Conservation (phyloP, 2,329 filamentous ascomycete species). For the Penicillium sp. region DNA sequence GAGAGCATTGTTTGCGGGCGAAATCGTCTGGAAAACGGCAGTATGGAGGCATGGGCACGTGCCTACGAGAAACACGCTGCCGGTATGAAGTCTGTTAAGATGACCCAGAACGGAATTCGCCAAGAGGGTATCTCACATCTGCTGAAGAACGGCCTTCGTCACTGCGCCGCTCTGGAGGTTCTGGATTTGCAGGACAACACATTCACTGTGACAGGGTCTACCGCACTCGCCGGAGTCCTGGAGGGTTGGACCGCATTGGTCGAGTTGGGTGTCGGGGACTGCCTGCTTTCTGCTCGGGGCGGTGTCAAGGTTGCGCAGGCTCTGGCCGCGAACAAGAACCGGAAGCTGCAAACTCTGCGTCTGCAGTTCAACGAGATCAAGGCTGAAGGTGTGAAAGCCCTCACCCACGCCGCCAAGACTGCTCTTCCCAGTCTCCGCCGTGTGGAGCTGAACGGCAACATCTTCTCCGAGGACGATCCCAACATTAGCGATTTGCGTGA, state of each 20-base stretch:
- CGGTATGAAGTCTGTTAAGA: conserved; percentile 79
- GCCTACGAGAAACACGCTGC: conserved; percentile 72
- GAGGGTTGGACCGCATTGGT: conserved; percentile 66
- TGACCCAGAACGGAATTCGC: conserved; percentile 97
- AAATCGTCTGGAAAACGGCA: conserved; percentile 91
- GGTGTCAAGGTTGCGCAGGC: conserved; percentile 66
- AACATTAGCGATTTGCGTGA: conserved; percentile 62
- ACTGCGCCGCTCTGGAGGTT: conserved; percentile 63
- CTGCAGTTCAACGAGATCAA: conserved; percentile 95
- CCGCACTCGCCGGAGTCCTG: conserved; percentile 68
- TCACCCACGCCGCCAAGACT: conserved; percentile 62
- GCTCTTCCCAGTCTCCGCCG: conserved; percentile 71
- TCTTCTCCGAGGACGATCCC: conserved; percentile 79
- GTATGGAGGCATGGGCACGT: conserved; percentile 91
- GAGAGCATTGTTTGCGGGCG: conserved; percentile 97
- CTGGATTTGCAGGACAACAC: conserved; percentile 97
- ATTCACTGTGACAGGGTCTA: conserved; percentile 75
- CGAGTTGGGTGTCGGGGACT: conserved; percentile 87
- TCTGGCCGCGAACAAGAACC: conserved; percentile 68
- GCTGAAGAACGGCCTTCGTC: conserved; percentile 68
- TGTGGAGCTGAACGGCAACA: conserved; percentile 94
- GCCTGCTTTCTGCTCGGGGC: conserved; percentile 72
- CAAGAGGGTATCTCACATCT: conserved; percentile 84
- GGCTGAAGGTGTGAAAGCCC: conserved; percentile 62
- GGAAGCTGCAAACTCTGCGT: conserved; percentile 70